Conservation (phyloP, 1,284 basidiomycete genomes). For the Moesziomyces sp. region DNA sequence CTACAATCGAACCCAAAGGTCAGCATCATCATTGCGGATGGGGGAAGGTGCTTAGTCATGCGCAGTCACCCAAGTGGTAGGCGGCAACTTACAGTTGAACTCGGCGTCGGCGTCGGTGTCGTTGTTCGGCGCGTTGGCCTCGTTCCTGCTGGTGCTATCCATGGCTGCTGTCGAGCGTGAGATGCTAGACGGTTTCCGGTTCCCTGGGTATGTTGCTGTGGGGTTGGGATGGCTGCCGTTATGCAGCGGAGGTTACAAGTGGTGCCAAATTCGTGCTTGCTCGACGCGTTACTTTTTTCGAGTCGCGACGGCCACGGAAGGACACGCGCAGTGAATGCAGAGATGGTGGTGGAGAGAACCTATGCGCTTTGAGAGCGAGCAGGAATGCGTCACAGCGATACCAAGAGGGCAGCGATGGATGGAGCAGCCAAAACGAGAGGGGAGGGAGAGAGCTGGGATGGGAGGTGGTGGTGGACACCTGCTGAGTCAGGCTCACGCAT, state of each 20-base stretch:
- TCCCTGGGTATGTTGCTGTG: too few relatives aligned
- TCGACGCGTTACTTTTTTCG: neutral
- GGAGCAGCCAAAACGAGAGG: neutral
- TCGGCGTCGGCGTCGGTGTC: conserved; percentile 20
- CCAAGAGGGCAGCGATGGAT: neutral
- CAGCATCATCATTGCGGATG: conserved; percentile 6
- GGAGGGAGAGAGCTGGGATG: neutral
- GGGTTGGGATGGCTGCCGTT: too few relatives aligned
- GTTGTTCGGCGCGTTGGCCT: conserved; percentile 15
- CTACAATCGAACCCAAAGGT: conserved; percentile 5
- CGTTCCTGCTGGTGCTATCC: conserved; percentile 12
- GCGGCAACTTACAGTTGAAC: conserved; percentile 26
- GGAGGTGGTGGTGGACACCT: conserved; percentile 19
- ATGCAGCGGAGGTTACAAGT: too few relatives aligned
- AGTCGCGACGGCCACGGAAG: conserved; percentile 1
- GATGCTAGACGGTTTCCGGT: too few relatives aligned
- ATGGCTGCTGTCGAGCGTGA: conserved; percentile 4
- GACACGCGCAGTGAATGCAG: neutral
- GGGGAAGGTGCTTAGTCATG: conserved; percentile 24
- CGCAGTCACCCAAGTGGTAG: conserved; percentile 7
- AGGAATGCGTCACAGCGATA: neutral
- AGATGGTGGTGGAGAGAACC: conserved; percentile 1
- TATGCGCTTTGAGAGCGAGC: neutral
- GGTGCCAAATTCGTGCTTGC: neutral
- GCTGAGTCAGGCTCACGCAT: conserved; percentile 49